Conservation (phyloP, 2,329 filamentous ascomycete species). For the Sarocladiaceae sp. region DNA sequence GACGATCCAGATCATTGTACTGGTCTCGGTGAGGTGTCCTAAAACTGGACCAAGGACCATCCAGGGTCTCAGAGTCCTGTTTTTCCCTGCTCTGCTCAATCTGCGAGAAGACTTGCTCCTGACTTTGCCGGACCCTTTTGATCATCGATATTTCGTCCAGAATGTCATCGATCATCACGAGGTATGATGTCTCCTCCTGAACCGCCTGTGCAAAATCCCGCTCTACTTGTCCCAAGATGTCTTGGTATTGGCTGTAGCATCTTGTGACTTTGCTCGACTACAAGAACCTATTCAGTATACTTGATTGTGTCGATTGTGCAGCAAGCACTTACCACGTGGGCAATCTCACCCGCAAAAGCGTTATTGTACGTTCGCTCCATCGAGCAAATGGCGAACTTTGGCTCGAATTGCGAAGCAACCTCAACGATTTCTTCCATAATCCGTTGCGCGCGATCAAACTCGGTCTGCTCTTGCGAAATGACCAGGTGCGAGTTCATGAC, state of each 20-base stretch:
- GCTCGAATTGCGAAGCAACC: constrained; percentile 3
- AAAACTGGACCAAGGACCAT: constrained; percentile 2
- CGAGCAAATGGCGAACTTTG: not conserved
- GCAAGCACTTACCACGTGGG: constrained; percentile 1
- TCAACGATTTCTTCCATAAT: constrained; percentile 4
- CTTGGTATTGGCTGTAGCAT: constrained; percentile 5
- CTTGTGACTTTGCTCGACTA: constrained; percentile 4
- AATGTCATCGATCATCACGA: constrained; percentile 8
- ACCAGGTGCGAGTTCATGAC: not conserved
- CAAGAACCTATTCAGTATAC: not conserved
- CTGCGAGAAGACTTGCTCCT: not conserved
- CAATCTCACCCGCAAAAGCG: constrained; percentile 4
- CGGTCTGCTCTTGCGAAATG: too few species aligned
- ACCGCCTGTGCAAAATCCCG: constrained; percentile 3
- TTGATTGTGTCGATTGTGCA: not conserved
- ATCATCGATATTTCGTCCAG: constrained; percentile 6
- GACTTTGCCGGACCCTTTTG: not conserved
- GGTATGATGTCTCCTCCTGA: constrained; percentile 2
- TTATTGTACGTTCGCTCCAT: not conserved
- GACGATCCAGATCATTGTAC: not conserved
- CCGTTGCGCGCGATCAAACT: not conserved
- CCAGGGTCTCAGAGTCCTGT: not conserved
- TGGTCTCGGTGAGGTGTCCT: constrained; percentile 3
- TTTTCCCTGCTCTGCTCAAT: not conserved
- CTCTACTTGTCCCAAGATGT: constrained; percentile 2